These are phyloP conservation scores for Populus hybrid DNA, from an alignment of 441 rosid genomes.

Conservation along the genomic window DNA sequence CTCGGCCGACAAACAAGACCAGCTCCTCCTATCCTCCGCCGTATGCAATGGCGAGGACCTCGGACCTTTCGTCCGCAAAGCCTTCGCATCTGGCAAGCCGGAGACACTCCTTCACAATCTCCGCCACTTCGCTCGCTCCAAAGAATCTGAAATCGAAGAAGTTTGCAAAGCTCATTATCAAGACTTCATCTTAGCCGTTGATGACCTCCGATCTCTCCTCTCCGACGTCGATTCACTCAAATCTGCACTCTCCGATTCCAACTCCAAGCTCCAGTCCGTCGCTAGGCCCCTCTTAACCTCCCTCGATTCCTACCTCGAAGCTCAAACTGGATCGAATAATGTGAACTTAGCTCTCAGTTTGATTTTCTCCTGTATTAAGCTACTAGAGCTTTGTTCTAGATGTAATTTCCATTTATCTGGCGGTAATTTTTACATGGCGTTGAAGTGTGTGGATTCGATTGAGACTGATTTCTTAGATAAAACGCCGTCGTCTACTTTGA, in stretches of 20 bases:
- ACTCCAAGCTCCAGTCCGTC: slow-evolving; percentile 78
- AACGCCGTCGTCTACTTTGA: slow-evolving; percentile 71
- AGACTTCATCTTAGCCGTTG: slow-evolving; percentile 94
- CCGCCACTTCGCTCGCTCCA: slow-evolving; percentile 79
- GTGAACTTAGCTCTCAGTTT: slow-evolving; percentile 65
- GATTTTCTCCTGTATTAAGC: slow-evolving; percentile 49
- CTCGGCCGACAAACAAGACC: slow-evolving; percentile 81
- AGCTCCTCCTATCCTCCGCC: slow-evolving; percentile 79
- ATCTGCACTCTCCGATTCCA: slow-evolving; percentile 81
- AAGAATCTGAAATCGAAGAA: slow-evolving; percentile 95
- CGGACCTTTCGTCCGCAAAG: slow-evolving; percentile 82
- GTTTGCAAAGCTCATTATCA: slow-evolving; percentile 97
- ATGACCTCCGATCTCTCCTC: slow-evolving; percentile 94
- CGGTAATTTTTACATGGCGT: slow-evolving; percentile 73
- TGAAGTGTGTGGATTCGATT: slow-evolving; percentile 71
- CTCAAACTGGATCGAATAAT: slow-evolving; percentile 61
- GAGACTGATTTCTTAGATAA: slow-evolving; percentile 58
- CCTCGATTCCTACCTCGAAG: slow-evolving; percentile 77
- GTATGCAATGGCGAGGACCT: slow-evolving; percentile 92
- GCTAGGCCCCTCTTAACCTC: slow-evolving; percentile 73
- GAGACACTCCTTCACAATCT: slow-evolving; percentile 85
- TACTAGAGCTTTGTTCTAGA: slow-evolving; percentile 73
- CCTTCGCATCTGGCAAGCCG: slow-evolving; percentile 74
- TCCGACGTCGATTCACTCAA: slow-evolving; percentile 93
- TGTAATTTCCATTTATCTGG: slow-evolving; percentile 68